A percentile compares a stretch with the other conserved stretches of the same genome.
phyloP scores from a whole-genome alignment of 495 filamentous ascomycete species.

The Hypomontagnella monticulosa region DNA sequence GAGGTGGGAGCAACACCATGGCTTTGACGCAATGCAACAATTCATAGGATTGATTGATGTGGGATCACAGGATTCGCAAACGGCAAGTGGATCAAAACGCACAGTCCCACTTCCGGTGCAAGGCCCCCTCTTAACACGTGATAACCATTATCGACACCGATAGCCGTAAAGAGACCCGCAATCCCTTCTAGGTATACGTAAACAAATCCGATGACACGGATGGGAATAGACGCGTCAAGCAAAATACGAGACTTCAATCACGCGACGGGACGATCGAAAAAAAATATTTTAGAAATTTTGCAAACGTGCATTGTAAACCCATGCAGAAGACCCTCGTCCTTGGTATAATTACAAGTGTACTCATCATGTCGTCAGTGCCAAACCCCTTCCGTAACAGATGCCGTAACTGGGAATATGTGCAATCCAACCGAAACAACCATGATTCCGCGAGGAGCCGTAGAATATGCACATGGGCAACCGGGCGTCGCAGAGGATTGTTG shows the following conservation, averaged over 20 bases:
- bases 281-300: too few species aligned
- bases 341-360: conserved; percentile 53
- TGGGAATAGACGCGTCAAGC: conserved; percentile 32
- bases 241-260: background rate
- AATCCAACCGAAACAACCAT: conserved; percentile 41
- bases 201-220: conserved; percentile 20
- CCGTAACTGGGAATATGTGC: conserved; percentile 42
- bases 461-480: conserved; percentile 27
- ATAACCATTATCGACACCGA: conserved; percentile 37
- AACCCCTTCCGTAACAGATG: conserved; percentile 28
- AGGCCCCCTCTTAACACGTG: conserved; percentile 33
- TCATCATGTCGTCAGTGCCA: conserved; percentile 48
- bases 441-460: conserved; percentile 22
- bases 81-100: background rate
- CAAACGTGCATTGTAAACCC: conserved; percentile 27
- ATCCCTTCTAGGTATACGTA: conserved; percentile 35
- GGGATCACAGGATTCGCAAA: background rate
- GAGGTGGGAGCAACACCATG: too few species aligned
- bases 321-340: conserved; percentile 31
- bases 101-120: background rate
- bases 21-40: too few species aligned
- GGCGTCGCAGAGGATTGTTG: conserved; percentile 30
- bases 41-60: too few species aligned
- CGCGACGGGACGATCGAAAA: background rate
- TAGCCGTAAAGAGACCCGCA: conserved; percentile 12